Evolutionary conservation across 2,329 filamentous ascomycete species (phyloP), one percentile per base, ranked within the genome.

Genomic region (Karstenula rhodostoma): DNA sequence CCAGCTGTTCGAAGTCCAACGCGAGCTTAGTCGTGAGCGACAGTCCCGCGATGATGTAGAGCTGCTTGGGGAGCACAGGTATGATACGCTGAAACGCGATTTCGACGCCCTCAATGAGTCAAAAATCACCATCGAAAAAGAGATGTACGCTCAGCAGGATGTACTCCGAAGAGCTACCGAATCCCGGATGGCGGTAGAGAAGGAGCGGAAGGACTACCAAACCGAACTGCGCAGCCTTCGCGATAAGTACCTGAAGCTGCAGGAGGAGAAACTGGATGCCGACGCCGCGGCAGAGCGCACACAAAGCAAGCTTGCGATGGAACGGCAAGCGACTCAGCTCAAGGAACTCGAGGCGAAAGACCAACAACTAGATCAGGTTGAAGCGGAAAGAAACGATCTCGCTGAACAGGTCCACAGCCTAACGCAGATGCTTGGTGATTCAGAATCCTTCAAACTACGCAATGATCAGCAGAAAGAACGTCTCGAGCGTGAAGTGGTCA

Each of bases 81-180:
- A 90, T 70, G 84, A 91, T 47, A 87, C 90, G 53, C 83, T 99
- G 61, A 90, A 94, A 74, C 89, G 94, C 27, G 93, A 98, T 66
- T 96, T 89, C 68, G 90, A 96, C 52, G 87, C 88, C 35, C 84
- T 98, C 35, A 97, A 97, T 70, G 93, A 97, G 65, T 90, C 93
- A 29, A 99, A 99, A 78, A 97, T 97, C 70, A 96, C 89, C 49
- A 97, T 99, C 64, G 94, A 99, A 78, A 98, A 97, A 77, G 94
- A 98, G 78, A 89, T 99, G 76, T 98, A 98, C 75, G 90, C 92
- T 5, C 94, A 98, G 73, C 94, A 97, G 77, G 94, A 99, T 73
- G 91, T 92, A 12, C 86, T 97, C 48, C 89, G 95, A 40, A 88
- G 94, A 57, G 92, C 93, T 12, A 92, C 90, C 67, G 93, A 97